Conservation (phyloP, 768 basidiomycete genomes). For the Collybia nuda region DNA sequence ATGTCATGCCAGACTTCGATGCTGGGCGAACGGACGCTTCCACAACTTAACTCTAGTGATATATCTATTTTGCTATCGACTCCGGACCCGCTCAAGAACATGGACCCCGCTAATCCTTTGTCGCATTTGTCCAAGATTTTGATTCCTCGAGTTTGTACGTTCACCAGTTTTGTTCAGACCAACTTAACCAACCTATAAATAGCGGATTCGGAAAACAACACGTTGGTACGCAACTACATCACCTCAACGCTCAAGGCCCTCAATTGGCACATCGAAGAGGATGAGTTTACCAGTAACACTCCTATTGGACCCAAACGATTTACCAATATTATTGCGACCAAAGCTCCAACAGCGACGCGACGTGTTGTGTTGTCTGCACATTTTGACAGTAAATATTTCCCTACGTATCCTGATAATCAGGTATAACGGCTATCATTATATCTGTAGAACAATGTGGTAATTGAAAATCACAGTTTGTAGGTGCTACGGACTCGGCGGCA, state of each 20-base stretch:
- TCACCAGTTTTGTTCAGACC: not conserved
- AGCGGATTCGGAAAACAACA: constrained; percentile 79
- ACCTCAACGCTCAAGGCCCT: constrained; percentile 66
- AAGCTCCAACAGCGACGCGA: constrained; percentile 80
- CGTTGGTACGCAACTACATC: constrained; percentile 81
- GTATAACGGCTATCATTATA: constrained; percentile 36
- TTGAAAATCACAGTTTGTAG: constrained; percentile 72
- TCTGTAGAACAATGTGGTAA: constrained; percentile 5
- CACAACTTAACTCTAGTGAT: constrained; percentile 48
- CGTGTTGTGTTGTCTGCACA: constrained; percentile 90
- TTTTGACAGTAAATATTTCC: constrained; percentile 90
- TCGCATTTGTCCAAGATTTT: constrained; percentile 84
- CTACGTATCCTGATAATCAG: constrained; percentile 69
- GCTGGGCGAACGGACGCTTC: constrained; percentile 40
- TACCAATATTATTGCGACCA: constrained; percentile 92
- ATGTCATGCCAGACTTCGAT: constrained; percentile 33
- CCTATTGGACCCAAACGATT: constrained; percentile 82
- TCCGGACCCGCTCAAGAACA: constrained; percentile 64
- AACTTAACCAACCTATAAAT: constrained; percentile 5
- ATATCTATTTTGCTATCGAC: constrained; percentile 49
- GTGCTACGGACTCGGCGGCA: constrained; percentile 96
- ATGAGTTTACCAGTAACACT: constrained; percentile 75
- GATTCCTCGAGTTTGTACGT: constrained; percentile 80
- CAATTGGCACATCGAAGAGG: constrained; percentile 88
- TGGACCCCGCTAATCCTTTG: constrained; percentile 62